Conservation (phyloP, 352 stramenopile genomes). For the Globisporangium cylindrosporum region DNA sequence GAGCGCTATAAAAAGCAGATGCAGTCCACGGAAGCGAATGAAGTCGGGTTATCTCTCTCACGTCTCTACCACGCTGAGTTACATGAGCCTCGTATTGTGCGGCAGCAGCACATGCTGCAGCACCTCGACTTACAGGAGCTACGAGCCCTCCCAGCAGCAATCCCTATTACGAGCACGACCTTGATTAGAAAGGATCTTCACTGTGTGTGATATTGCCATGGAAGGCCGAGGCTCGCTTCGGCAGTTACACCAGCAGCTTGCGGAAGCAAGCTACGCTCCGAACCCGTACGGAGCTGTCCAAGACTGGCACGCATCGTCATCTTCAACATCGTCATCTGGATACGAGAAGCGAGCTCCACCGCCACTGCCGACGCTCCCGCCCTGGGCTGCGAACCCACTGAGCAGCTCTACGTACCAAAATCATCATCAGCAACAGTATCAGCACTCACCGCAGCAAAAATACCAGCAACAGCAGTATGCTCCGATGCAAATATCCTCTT, state of each 20-base stretch:
- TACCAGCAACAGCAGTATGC: neutral
- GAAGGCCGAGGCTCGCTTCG: constrained; percentile 45
- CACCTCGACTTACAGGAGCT: neutral
- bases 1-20: neutral
- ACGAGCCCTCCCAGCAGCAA: neutral
- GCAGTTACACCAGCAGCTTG: constrained; percentile 43
- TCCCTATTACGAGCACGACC: neutral
- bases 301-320: constrained; percentile 10
- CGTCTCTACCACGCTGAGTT: neutral
- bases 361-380: constrained; percentile 46
- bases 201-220: constrained; percentile 19
- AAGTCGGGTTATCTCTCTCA: too few species aligned
- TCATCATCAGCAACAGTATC: constrained; percentile 2
- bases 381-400: constrained; percentile 28
- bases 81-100: neutral
- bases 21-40: neutral
- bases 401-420: constrained; percentile 11
- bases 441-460: neutral
- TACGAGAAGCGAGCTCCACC: constrained; percentile 31
- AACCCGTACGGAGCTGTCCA: constrained; percentile 13
- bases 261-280: constrained; percentile 14
- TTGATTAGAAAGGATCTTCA: neutral
- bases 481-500: neutral
- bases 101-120: neutral
- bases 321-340: constrained; percentile 7